These are phyloP conservation scores for Caulochytrium protostelioides DNA, from an alignment of 371 early-diverging fungal species.

Conservation along the genomic window DNA sequence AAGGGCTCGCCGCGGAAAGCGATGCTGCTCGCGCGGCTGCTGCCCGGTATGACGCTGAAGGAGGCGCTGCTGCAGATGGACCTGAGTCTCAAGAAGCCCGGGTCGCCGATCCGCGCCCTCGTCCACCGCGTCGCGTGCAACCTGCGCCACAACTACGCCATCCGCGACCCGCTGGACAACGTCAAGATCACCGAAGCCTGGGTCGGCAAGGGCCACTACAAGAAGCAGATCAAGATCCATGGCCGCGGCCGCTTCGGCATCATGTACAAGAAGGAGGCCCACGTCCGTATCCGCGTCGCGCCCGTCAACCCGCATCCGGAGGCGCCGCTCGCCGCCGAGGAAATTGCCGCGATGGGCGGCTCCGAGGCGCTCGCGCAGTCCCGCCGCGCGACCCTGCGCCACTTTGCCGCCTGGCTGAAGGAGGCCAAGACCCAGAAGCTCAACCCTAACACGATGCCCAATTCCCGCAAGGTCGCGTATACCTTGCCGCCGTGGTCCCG, in stretches of 20 bases:
- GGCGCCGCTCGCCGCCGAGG: no score
- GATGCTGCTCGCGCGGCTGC: conserved; percentile 62
- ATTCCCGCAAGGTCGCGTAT: no score
- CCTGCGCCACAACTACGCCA: conserved; percentile 7
- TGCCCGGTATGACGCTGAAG: conserved; percentile 46
- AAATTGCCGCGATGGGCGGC: no score
- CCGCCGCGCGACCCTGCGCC: no score
- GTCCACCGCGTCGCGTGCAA: conserved; percentile 10
- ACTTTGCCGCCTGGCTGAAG: no score
- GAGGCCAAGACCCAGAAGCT: no score
- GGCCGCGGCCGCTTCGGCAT: conserved; percentile 65
- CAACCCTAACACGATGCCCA: no score
- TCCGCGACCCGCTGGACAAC: conserved; percentile 1
- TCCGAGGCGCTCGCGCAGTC: no score
- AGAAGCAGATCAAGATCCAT: conserved; percentile 42
- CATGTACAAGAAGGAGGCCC: conserved; percentile 52
- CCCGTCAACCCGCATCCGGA: no score
- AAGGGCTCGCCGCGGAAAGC: conserved; percentile 48
- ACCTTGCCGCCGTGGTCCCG: no score
- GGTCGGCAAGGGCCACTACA: conserved; percentile 70
- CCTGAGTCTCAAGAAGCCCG: conserved; percentile 55
- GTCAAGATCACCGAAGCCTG: conserved; percentile 43
- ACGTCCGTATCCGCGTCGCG: conserved; percentile 59
- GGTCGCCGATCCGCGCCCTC: conserved; percentile 16
- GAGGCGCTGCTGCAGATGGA: conserved; percentile 75